phyloP scores from a whole-genome alignment of 495 filamentous ascomycete genomes.

The Aspergillus nanangensis region DNA sequence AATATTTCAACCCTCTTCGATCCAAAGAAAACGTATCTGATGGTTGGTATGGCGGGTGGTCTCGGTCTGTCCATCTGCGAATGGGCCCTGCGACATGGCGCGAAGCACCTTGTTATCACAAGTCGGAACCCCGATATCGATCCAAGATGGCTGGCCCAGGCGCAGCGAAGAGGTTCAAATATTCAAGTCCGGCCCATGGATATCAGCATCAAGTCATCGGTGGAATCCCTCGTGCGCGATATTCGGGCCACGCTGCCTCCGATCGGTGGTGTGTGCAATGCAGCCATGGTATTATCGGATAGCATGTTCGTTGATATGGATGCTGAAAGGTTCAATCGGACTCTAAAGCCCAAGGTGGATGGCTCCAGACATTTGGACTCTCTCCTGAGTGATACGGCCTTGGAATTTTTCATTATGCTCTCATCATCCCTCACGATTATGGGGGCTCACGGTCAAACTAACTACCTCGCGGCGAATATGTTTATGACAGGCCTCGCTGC shows the following conservation, averaged over 20 bases:
- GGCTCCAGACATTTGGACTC: neutral
- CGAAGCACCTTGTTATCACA: neutral
- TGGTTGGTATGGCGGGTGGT: neutral
- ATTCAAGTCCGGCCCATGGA: neutral
- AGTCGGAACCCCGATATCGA: slow-evolving; percentile 1
- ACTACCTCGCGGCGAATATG: neutral
- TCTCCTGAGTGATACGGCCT: neutral
- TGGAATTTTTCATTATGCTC: neutral
- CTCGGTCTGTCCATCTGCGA: neutral
- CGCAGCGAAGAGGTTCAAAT: neutral
- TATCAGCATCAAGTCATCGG: neutral
- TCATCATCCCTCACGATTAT: neutral
- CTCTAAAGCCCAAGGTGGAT: neutral
- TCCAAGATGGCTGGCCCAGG: neutral
- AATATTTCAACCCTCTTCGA: neutral
- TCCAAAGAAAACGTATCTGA: neutral
- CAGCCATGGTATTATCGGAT: neutral
- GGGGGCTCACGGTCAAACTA: neutral
- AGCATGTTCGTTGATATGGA: neutral
- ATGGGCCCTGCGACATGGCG: neutral
- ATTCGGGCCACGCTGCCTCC: neutral
- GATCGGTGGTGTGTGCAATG: neutral
- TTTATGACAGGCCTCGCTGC: neutral
- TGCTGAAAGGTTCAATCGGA: neutral
- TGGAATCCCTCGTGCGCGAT: neutral